A percentile compares a stretch with the other conserved stretches of the same genome.
Evolutionary conservation across 768 basidiomycete species (phyloP).

Genomic region (Psilocybe subaeruginosa): DNA sequence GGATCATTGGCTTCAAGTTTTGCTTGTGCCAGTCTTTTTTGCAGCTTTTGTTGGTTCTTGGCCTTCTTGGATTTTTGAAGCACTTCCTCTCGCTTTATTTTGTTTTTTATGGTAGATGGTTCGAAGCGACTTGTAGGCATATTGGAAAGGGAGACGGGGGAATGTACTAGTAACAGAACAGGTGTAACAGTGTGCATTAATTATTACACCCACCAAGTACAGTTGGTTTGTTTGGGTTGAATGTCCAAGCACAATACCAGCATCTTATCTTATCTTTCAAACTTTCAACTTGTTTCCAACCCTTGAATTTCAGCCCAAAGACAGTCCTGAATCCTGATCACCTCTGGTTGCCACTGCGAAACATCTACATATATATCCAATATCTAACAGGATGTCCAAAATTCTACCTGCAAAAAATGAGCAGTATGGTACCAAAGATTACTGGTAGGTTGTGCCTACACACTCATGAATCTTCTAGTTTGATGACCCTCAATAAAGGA

Average conservation of each 20-base stretch:
- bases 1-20: conserved; percentile 81
- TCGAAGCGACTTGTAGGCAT: conserved; percentile 66
- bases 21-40: conserved; percentile 75
- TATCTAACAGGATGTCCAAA: conserved; percentile 22
- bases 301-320: background rate
- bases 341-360: too few relatives aligned
- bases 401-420: conserved; percentile 64
- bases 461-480: background rate
- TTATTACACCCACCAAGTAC: background rate
- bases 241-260: background rate
- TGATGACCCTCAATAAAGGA: conserved; percentile 42
- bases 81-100: conserved; percentile 83
- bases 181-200: background rate
- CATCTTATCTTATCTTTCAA: conserved; percentile 15
- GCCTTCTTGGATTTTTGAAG: conserved; percentile 73
- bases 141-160: conserved; percentile 1
- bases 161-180: background rate
- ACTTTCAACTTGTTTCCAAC: background rate
- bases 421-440: conserved; percentile 67
- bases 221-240: conserved; percentile 12
- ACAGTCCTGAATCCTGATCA: background rate
- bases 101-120: conserved; percentile 81
- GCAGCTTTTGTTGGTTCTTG: conserved; percentile 80
- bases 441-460: conserved; percentile 52
- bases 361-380: background rate